A percentile compares a stretch with the other conserved stretches of the same genome.
These are phyloP conservation scores for Plantago elongata DNA, from an alignment of 257 asterid genomes.

Conservation along the genomic window DNA sequence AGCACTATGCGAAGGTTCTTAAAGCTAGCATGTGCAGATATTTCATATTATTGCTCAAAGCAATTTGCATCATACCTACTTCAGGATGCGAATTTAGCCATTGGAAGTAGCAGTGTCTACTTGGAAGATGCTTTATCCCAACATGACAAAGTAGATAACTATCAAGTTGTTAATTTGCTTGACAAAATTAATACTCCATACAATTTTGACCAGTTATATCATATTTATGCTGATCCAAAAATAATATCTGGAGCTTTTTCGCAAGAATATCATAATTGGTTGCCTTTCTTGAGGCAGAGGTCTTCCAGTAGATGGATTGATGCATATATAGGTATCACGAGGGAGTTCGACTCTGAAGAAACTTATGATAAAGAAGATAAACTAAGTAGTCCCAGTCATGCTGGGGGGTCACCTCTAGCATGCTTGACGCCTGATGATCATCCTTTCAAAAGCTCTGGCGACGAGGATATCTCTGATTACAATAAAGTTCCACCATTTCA, in stretches of 20 bases:
- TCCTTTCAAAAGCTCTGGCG: conserved; percentile 65
- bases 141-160: conserved; percentile 26
- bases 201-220: conserved; percentile 50
- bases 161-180: conserved; percentile 28
- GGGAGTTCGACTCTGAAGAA: conserved; percentile 63
- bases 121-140: conserved; percentile 39
- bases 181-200: conserved; percentile 28
- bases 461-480: conserved; percentile 35
- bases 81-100: conserved; percentile 46
- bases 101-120: conserved; percentile 26
- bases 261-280: conserved; percentile 47
- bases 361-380: conserved; percentile 58
- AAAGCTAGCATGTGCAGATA: conserved; percentile 42
- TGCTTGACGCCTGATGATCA: conserved; percentile 78
- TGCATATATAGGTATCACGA: conserved; percentile 53
- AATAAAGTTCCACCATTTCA: conserved; percentile 60
- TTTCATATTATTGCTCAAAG: conserved; percentile 57
- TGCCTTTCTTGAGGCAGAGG: conserved; percentile 48
- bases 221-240: conserved; percentile 44
- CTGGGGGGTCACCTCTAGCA: conserved; percentile 84
- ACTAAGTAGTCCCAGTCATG: conserved; percentile 51
- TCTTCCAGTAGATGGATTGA: conserved; percentile 61
- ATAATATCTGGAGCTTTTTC: conserved; percentile 45
- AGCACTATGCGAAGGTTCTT: conserved; percentile 40
- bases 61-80: conserved; percentile 53